Evolutionary conservation across 352 stramenopile genomes (phyloP).

Genomic region (Phytophthora aleatoria): DNA sequence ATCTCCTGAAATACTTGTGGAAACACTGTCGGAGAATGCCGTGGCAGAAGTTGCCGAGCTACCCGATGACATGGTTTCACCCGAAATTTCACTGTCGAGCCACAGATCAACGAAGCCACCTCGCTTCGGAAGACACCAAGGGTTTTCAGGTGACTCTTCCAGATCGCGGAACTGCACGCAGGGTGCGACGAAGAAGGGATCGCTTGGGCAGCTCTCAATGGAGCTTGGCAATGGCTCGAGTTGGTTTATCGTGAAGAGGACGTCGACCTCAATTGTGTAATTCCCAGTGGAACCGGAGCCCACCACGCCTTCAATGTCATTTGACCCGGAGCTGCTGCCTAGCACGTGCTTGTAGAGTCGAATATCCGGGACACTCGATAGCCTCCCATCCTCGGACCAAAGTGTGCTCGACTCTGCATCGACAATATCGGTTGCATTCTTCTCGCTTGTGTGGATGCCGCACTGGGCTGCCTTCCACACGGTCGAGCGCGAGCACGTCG

Average conservation of each 20-base stretch:
- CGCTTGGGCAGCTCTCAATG: slow-evolving; percentile 33
- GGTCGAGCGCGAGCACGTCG: slow-evolving; percentile 32
- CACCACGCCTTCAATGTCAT: slow-evolving; percentile 8
- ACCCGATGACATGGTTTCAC: neutral
- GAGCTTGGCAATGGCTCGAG: slow-evolving; percentile 15
- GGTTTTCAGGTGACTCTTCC: slow-evolving; percentile 9
- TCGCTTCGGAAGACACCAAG: slow-evolving; percentile 44
- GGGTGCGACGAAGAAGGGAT: slow-evolving; percentile 51
- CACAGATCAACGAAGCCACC: slow-evolving; percentile 48
- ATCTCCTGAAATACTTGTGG: slow-evolving; percentile 19
- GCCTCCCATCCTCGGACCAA: slow-evolving; percentile 47
- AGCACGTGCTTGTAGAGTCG: slow-evolving; percentile 40
- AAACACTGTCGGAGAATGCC: neutral
- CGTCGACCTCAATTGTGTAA: slow-evolving; percentile 13
- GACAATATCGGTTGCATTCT: slow-evolving; percentile 27
- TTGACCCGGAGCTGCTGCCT: slow-evolving; percentile 2
- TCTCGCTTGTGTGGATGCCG: slow-evolving; percentile 27
- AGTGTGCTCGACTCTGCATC: slow-evolving; percentile 29
- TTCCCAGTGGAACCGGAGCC: slow-evolving; percentile 3
- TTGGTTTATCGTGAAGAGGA: slow-evolving; percentile 61
- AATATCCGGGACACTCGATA: slow-evolving; percentile 37
- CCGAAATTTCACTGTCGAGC: slow-evolving; percentile 37
- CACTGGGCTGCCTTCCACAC: slow-evolving; percentile 40
- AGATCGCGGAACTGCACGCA: slow-evolving; percentile 30
- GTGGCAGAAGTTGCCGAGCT: slow-evolving; percentile 7